A percentile compares a stretch with the other conserved stretches of the same genome.
Conservation (phyloP, 176 grass and related monocot species). For the Pontederia crassipes region DNA sequence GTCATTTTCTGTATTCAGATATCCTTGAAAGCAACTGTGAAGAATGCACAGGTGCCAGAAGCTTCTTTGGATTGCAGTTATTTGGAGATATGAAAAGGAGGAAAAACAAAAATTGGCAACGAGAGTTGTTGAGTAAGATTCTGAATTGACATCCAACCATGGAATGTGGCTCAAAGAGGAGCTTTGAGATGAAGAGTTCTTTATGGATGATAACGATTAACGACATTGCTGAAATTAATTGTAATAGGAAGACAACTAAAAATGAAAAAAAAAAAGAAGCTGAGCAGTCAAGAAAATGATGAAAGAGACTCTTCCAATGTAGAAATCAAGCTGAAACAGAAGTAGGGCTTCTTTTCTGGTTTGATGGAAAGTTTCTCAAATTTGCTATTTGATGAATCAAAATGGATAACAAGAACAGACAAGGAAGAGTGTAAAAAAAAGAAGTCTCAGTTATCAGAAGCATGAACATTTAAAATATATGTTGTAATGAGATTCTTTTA, state of each 20-base stretch:
- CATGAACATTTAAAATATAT: too few species aligned
- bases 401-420: too few species aligned
- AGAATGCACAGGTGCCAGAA: constrained; percentile 41
- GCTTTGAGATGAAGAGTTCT: neutral
- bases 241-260: constrained; percentile 12
- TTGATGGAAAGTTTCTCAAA: too few species aligned
- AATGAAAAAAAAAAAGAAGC: neutral
- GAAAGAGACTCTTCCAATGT: neutral
- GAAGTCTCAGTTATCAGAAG: too few species aligned
- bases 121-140: constrained; percentile 31
- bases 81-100: constrained; percentile 36
- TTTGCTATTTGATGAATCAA: too few species aligned
- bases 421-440: too few species aligned
- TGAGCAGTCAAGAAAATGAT: constrained; percentile 1
- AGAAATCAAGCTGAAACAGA: neutral
- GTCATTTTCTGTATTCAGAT: constrained; percentile 57
- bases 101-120: constrained; percentile 36
- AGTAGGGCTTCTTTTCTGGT: too few species aligned
- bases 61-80: constrained; percentile 33
- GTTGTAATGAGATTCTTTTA: too few species aligned
- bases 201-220: constrained; percentile 3
- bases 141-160: constrained; percentile 34
- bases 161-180: constrained; percentile 9
- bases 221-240: neutral
- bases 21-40: constrained; percentile 48